These are phyloP conservation scores for Syzygium syzygioides DNA, from an alignment of 441 rosid species.

Conservation along the genomic window DNA sequence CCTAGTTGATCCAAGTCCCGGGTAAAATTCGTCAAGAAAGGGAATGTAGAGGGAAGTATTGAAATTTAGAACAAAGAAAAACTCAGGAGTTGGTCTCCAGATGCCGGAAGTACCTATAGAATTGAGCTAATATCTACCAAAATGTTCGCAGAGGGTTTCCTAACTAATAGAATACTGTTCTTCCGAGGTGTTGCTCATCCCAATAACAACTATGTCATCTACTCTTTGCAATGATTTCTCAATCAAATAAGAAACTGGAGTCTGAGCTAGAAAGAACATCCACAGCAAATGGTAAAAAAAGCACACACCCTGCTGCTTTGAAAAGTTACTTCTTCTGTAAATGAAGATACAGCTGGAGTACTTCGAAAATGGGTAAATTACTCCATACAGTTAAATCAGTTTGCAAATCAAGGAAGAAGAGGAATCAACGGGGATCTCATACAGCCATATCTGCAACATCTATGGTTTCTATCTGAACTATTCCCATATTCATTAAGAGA, in stretches of 20 bases:
- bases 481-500: not conserved
- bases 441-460: not conserved
- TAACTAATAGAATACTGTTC: not conserved
- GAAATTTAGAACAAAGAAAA: not conserved
- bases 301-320: not conserved
- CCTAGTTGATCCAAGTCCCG: not conserved
- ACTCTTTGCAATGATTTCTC: not conserved
- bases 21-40: not conserved
- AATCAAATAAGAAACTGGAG: not conserved
- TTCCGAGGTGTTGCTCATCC: not conserved
- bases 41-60: not conserved
- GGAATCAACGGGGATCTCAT: not conserved
- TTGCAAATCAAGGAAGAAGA: not conserved
- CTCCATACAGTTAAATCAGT: not conserved
- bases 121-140: not conserved
- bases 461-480: not conserved
- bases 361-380: not conserved
- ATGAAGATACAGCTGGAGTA: not conserved
- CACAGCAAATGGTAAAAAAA: not conserved
- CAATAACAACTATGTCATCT: not conserved
- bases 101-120: not conserved
- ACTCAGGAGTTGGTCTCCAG: not conserved
- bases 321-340: not conserved
- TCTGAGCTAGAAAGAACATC: not conserved
- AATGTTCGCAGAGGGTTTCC: not conserved